Base-by-base conservation (phyloP, 202 grass and related monocot species). In the Setaria italica region DNA sequence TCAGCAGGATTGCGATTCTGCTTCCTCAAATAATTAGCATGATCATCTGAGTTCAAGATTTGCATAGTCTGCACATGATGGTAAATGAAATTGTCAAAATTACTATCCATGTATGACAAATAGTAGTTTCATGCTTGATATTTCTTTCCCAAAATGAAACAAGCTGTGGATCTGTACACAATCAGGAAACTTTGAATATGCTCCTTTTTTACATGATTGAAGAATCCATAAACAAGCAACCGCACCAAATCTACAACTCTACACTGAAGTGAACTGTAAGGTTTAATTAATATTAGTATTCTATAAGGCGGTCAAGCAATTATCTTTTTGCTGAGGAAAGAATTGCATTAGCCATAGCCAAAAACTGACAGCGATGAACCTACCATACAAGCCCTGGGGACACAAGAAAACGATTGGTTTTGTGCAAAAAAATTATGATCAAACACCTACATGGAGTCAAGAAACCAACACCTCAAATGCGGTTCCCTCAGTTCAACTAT, bases 11-110 rank as follows among this genome's bases (percentile, higher is more conserved):
- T 92, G 57, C 82, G 79, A 59, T 95, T 92, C 67, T 95, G 93
- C 86, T 95, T 99, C 84, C 88, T 94, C 45, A 99, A 79, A 85
- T 94, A 99, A 87, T 99, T 95, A 35, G 93, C 85, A 12, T 99
- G 93, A 54, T 99, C 96, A 81, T 95, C 93, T 4, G 91, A 96
- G 66, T 99, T 99, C 86, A 99, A 88, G 12, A 99, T 94, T 92
- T 94, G 96, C 80, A 96, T 94, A 81, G 50, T 86, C 91, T 99
- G 79, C 7, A 88, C 32, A 84, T 47, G 84, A 39, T 59, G 30
- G 67, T 33, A 59, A 66, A 70, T 67, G 6, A 78, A 29, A 20
- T 78, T 11, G 50, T 60, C 47, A 79, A 87, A 84, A 70, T 9
- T 50, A 76, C 45, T 17, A 77, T 37, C 47, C 13, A 45, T 54